Evolutionary conservation across 352 stramenopile genomes (phyloP).

Genomic region (Phytophthora pistaciae): DNA sequence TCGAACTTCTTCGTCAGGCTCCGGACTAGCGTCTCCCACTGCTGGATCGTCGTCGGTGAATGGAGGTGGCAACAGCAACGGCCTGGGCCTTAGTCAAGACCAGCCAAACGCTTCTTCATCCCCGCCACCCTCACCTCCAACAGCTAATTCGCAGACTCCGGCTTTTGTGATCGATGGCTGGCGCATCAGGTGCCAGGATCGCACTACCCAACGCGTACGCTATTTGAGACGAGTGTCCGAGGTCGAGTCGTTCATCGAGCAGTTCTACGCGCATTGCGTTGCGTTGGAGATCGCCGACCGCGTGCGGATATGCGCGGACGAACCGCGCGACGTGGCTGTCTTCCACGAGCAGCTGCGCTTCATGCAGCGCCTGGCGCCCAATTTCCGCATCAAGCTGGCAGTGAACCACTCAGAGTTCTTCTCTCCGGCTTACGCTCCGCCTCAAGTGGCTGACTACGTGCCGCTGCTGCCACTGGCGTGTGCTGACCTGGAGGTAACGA

Average conservation of each 20-base stretch:
- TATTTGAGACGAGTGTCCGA: conserved; percentile 66
- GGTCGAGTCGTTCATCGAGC: conserved; percentile 67
- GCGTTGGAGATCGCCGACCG: conserved; percentile 61
- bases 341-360: conserved; percentile 79
- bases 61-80: conserved; percentile 12
- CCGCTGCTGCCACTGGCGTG: conserved; percentile 75
- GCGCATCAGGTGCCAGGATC: conserved; percentile 74
- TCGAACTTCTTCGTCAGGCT: conserved; percentile 30
- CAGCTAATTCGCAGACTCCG: conserved; percentile 24
- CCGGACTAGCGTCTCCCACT: conserved; percentile 24
- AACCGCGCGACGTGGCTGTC: conserved; percentile 59
- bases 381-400: conserved; percentile 78
- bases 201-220: conserved; percentile 62
- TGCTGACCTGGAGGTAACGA: conserved; percentile 69
- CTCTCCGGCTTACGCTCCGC: conserved; percentile 53
- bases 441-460: conserved; percentile 78
- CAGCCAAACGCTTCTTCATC: conserved; percentile 17
- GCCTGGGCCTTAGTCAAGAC: conserved; percentile 15
- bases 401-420: conserved; percentile 84
- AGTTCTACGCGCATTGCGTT: conserved; percentile 78
- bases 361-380: conserved; percentile 64
- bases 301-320: conserved; percentile 78
- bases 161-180: conserved; percentile 65
- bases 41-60: conserved; percentile 16
- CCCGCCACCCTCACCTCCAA: conserved; percentile 15